These are phyloP conservation scores for Dalbergia cochinchinensis DNA, from an alignment of 306 rosid species.

Conservation along the genomic window DNA sequence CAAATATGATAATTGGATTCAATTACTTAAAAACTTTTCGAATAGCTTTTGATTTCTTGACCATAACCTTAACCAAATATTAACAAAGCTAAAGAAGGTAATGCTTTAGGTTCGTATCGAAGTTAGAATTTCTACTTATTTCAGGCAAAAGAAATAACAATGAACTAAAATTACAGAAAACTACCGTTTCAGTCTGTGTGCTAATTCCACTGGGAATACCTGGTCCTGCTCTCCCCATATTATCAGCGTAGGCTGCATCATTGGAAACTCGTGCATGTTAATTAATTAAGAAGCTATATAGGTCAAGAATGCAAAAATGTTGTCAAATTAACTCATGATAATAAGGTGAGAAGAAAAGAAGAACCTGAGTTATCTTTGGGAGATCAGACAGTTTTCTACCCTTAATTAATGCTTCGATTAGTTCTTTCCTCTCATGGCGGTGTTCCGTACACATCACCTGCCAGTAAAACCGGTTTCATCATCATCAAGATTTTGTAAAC, in stretches of 20 bases:
- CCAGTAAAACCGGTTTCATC: constrained; percentile 46
- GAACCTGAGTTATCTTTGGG: constrained; percentile 87
- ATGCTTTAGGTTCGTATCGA: neutral
- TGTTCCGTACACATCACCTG: constrained; percentile 80
- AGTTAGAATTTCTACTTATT: neutral
- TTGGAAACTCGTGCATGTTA: constrained; percentile 20
- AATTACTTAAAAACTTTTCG: too few relatives aligned
- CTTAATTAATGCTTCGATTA: constrained; percentile 68
- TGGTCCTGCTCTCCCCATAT: constrained; percentile 92
- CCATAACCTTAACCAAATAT: neutral
- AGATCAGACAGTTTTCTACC: constrained; percentile 74
- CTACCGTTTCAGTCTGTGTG: constrained; percentile 78
- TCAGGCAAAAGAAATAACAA: neutral
- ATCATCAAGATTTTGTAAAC: constrained; percentile 27
- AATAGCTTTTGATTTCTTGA: neutral
- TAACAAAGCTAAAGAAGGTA: neutral
- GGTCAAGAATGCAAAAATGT: constrained; percentile 21
- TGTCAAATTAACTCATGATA: neutral
- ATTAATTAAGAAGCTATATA: neutral
- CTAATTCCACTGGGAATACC: constrained; percentile 88
- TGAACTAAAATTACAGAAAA: constrained; percentile 7
- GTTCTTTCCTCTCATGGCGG: constrained; percentile 71
- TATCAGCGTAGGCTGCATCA: constrained; percentile 75
- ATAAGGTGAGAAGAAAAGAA: constrained; percentile 4
- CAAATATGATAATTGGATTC: too few relatives aligned